Percentiles rank a stretch among this genome's conserved stretches.
Evolutionary conservation across 441 rosid species (phyloP).

Genomic region (Flueggea neowawraea): DNA sequence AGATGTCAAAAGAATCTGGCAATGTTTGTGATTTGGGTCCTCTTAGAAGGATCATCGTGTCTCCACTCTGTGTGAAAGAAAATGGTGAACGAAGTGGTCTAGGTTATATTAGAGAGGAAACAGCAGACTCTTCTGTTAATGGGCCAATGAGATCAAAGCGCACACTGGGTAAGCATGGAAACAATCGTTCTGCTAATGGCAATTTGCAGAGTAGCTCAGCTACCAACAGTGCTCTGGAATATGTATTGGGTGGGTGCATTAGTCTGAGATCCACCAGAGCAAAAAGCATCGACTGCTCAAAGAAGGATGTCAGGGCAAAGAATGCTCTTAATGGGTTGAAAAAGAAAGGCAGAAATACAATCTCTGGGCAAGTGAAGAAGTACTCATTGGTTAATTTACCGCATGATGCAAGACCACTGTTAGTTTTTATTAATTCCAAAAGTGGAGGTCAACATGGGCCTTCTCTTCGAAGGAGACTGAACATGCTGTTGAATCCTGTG

Average conservation of each 20-base stretch:
- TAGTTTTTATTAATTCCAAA: constrained; percentile 67
- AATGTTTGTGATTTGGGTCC: constrained; percentile 63
- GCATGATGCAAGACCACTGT: constrained; percentile 54
- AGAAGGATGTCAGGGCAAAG: constrained; percentile 26
- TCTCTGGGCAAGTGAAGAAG: constrained; percentile 29
- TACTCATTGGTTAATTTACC: constrained; percentile 45
- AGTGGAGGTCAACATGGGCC: constrained; percentile 73
- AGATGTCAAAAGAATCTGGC: constrained; percentile 61
- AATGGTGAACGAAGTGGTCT: constrained; percentile 26
- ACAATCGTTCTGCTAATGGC: constrained; percentile 25
- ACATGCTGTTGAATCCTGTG: constrained; percentile 66
- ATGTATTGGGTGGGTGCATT: constrained; percentile 33
- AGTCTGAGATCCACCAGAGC: constrained; percentile 39
- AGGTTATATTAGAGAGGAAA: constrained; percentile 32
- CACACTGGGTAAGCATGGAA: constrained; percentile 39
- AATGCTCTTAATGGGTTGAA: constrained; percentile 27
- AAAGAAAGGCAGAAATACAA: constrained; percentile 27
- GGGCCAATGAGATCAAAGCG: constrained; percentile 49
- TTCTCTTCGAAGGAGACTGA: constrained; percentile 56
- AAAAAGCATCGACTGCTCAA: constrained; percentile 34
- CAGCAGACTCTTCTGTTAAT: constrained; percentile 27
- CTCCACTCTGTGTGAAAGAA: constrained; percentile 57
- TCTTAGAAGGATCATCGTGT: constrained; percentile 54
- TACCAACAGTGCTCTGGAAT: constrained; percentile 24
- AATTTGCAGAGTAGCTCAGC: constrained; percentile 37